These are phyloP conservation scores for Typha latifolia DNA, from an alignment of 176 grass and related monocot species.

Conservation along the genomic window DNA sequence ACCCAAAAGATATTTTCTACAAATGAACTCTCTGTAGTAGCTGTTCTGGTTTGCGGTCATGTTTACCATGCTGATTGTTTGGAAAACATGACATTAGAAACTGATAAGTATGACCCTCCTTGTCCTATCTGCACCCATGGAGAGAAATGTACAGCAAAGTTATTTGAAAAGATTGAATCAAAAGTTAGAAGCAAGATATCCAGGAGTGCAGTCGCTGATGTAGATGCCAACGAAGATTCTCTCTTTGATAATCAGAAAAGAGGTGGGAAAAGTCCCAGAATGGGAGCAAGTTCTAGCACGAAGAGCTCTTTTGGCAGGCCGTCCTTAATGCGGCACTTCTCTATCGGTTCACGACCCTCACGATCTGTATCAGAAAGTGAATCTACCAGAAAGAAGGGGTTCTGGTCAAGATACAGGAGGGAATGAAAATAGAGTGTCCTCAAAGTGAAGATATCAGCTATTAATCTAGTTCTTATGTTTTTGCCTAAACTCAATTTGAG, in stretches of 20 bases:
- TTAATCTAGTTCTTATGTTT: not conserved
- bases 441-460: conserved; percentile 6
- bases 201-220: conserved; percentile 29
- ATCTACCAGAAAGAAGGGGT: conserved; percentile 49
- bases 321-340: conserved; percentile 55
- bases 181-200: conserved; percentile 26
- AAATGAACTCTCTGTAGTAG: conserved; percentile 26
- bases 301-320: conserved; percentile 42
- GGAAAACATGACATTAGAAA: conserved; percentile 47
- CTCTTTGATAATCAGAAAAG: conserved; percentile 20
- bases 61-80: conserved; percentile 71
- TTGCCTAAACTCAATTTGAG: not conserved
- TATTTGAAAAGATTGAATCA: conserved; percentile 32
- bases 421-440: conserved; percentile 21
- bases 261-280: conserved; percentile 19
- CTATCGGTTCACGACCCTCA: conserved; percentile 35
- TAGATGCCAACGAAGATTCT: conserved; percentile 1
- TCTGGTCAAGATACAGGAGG: conserved; percentile 49
- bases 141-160: conserved; percentile 42
- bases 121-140: conserved; percentile 60
- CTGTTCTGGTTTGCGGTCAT: conserved; percentile 58
- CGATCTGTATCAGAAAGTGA: conserved; percentile 20
- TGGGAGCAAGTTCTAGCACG: conserved; percentile 42
- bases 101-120: conserved; percentile 56
- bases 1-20: conserved; percentile 31